phyloP scores from a whole-genome alignment of 139 green algal genomes.

The Chlamydomonas sphaeroides region DNA sequence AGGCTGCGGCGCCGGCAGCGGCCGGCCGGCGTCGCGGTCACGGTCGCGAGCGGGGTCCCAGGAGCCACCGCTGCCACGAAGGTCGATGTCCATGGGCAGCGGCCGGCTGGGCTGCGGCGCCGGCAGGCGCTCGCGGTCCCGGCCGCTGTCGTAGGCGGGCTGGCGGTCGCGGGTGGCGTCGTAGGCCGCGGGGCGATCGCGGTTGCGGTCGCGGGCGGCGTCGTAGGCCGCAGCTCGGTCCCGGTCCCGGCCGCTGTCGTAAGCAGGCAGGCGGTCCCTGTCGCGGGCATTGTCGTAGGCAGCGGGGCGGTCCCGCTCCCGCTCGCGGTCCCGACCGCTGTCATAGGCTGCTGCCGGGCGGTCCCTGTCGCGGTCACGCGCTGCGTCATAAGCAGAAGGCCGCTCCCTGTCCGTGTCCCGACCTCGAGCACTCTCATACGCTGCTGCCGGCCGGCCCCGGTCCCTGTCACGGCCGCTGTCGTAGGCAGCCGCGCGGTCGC shows the following conservation, averaged over 20 bases:
- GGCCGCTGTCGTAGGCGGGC: background rate
- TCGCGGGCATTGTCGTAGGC: background rate
- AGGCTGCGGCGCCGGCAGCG: background rate
- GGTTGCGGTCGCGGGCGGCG: background rate
- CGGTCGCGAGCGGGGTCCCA: too few relatives aligned
- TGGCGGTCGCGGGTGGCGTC: background rate
- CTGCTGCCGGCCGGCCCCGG: too few relatives aligned
- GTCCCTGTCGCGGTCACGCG: background rate
- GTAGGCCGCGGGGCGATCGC: background rate
- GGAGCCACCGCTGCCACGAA: too few relatives aligned
- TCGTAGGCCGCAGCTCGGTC: background rate
- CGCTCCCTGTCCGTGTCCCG: too few relatives aligned
- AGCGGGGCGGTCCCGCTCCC: background rate
- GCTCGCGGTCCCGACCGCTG: background rate
- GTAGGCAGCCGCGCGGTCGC: too few relatives aligned
- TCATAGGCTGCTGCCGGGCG: background rate
- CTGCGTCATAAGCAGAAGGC: too few relatives aligned
- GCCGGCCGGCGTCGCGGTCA: too few relatives aligned
- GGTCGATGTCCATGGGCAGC: background rate
- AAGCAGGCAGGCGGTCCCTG: background rate
- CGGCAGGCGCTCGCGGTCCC: background rate
- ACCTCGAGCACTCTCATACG: too few relatives aligned
- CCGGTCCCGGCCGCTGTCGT: background rate
- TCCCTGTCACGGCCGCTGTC: too few relatives aligned
- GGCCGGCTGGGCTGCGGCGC: background rate